Evolutionary conservation across 495 filamentous ascomycete species (phyloP).

Genomic region (Viridothelium virens): DNA sequence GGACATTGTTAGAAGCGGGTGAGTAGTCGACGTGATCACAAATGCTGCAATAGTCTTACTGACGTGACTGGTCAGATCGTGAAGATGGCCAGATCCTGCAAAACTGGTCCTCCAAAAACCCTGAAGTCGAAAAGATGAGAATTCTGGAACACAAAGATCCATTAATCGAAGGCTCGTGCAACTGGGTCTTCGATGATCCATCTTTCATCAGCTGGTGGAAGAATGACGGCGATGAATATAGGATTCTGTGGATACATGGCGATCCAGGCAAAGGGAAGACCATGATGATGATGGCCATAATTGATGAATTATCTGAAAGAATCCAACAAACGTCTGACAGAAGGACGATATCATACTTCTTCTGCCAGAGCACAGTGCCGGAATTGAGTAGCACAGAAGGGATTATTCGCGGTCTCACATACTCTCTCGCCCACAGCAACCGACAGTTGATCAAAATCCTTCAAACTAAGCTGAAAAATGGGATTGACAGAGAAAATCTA

Average conservation of each 20-base stretch:
- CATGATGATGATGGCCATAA: constrained; percentile 19
- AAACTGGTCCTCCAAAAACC: not conserved
- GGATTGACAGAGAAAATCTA: constrained; percentile 5
- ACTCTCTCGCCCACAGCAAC: not conserved
- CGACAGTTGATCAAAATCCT: not conserved
- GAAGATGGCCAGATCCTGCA: not conserved
- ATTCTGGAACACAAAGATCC: constrained; percentile 7
- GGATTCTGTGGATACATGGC: constrained; percentile 19
- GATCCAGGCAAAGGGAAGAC: constrained; percentile 20
- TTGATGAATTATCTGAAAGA: constrained; percentile 10
- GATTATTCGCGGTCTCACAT: constrained; percentile 6
- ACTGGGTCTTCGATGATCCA: constrained; percentile 14
- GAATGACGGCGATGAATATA: not conserved
- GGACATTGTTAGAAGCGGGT: not conserved
- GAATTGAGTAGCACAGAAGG: constrained; percentile 3
- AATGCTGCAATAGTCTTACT: not conserved
- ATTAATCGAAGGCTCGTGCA: constrained; percentile 14
- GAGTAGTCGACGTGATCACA: not conserved
- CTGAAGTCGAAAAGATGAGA: not conserved
- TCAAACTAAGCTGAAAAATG: not conserved
- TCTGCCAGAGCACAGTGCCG: constrained; percentile 12
- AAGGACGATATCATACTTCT: constrained; percentile 11
- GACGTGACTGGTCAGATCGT: not conserved
- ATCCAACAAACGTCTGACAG: not conserved
- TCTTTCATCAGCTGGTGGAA: constrained; percentile 14